Base-by-base conservation (phyloP, 331 rosid genomes). In the Quercus phellos region DNA sequence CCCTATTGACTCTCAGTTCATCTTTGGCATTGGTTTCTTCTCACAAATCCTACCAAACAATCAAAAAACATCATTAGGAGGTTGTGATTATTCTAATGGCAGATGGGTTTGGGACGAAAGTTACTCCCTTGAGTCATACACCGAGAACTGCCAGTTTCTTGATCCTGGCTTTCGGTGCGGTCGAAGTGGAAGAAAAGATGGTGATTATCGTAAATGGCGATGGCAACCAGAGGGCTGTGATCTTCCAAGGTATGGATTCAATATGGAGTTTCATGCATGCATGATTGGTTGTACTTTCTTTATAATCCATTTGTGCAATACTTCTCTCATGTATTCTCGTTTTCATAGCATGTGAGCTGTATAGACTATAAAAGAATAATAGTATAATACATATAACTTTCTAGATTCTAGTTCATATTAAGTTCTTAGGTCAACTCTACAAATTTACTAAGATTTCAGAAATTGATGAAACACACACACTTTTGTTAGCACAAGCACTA, bases 131-230 rank as follows among this genome's bases (percentile, higher is more conserved):
- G 74, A 69, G 46, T 74, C 75, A 1, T 95, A 93, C 82, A 67
- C 75, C 2, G 98, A 95, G 79, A 80, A 51, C 6, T 95, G 99
- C 58, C 92, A 84, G 3, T 95, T 91, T 76, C 87, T 93, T n/a
- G 99, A 95, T 83, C 94, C 94, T 0, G 98, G 97, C 12, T 95
- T 95, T 74, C 90, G 90, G 78, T 93, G 99, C 82, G 72, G 22
- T 50, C 84, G 32, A 35, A 93, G 84, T 42, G 96, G 98, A 6
- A 82, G 98, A 26, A 84, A 50, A 68, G 86, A 91, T 75, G 70
- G 86, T 2, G 84, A 68, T 21, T 93, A 76, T 59, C 88, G 86
- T 5, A 76, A 84, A 71, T 89, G 99, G 99, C 82, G 91, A 72
- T 93, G 97, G 98, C 93, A 90, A 34, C 97, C 97, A 1, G 74